Conservation (phyloP, 352 stramenopile genomes). For the Thalassiosira ordinaria region DNA sequence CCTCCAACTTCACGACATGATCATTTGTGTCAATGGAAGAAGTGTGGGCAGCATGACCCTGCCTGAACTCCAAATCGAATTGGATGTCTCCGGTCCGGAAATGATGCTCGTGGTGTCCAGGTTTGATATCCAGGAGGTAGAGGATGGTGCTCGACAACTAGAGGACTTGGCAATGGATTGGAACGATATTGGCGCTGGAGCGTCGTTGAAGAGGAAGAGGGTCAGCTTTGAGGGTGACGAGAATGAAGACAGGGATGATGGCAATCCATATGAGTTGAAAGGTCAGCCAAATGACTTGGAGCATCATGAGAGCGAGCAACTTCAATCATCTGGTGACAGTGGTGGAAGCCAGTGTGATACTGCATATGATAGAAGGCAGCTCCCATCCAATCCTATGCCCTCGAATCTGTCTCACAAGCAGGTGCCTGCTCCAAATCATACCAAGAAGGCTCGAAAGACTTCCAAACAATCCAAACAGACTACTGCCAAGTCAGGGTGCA, state of each 20-base stretch:
- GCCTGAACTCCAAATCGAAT: conserved; percentile 64
- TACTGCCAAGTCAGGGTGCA: conserved; percentile 23
- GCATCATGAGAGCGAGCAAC: conserved; percentile 1
- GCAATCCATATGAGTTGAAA: conserved; percentile 1
- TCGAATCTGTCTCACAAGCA: background rate
- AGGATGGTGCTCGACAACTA: conserved; percentile 7
- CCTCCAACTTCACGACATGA: conserved; percentile 74
- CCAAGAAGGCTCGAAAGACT: too few relatives aligned
- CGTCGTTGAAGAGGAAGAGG: conserved; percentile 36
- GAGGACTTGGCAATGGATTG: conserved; percentile 57
- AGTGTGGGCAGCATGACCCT: conserved; percentile 72
- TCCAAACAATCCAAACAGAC: too few relatives aligned
- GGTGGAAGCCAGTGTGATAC: background rate
- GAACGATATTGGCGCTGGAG: conserved; percentile 53
- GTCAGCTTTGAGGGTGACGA: conserved; percentile 51
- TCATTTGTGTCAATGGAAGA: conserved; percentile 75
- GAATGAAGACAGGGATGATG: too few relatives aligned
- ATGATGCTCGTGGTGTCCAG: conserved; percentile 68
- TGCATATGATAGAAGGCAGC: background rate
- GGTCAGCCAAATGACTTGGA: background rate
- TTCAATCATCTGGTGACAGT: background rate
- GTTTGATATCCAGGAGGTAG: conserved; percentile 51
- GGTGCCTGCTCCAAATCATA: background rate
- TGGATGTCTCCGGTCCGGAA: conserved; percentile 61
- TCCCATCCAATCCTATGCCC: background rate